Evolutionary conservation across 306 rosid species (phyloP).

Genomic region (Dryas drummondii): DNA sequence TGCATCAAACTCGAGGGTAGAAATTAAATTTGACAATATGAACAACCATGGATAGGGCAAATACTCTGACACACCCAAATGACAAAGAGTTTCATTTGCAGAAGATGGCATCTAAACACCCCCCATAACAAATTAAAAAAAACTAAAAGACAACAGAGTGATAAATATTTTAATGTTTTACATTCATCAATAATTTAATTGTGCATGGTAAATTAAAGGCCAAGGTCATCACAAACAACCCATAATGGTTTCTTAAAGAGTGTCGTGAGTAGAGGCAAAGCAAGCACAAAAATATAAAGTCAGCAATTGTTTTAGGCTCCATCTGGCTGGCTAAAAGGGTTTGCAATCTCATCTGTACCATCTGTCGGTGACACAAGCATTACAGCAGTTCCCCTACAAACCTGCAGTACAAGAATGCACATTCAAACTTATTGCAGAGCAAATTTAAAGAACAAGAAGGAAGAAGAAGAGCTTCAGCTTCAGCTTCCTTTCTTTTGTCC

Average conservation of each 20-base stretch:
- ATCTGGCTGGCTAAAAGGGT: constrained; percentile 90
- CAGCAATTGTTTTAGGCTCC: constrained; percentile 45
- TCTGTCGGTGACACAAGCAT: constrained; percentile 99
- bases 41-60: background rate
- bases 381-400: constrained; percentile 98
- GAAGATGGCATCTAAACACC: background rate
- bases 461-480: background rate
- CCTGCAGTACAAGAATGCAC: constrained; percentile 46
- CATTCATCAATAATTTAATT: background rate
- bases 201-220: background rate
- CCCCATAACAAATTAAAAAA: background rate
- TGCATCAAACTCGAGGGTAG: background rate
- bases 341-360: constrained; percentile 96
- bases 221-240: background rate
- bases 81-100: background rate
- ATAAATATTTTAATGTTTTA: background rate
- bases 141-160: background rate
- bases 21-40: background rate
- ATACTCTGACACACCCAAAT: background rate
- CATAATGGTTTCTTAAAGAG: background rate
- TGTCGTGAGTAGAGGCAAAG: background rate
- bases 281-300: background rate
- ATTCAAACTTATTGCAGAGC: background rate
- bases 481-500: background rate
- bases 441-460: background rate